Base-by-base conservation (phyloP, 768 basidiomycete genomes). In the Mrakia hoshinonis region DNA sequence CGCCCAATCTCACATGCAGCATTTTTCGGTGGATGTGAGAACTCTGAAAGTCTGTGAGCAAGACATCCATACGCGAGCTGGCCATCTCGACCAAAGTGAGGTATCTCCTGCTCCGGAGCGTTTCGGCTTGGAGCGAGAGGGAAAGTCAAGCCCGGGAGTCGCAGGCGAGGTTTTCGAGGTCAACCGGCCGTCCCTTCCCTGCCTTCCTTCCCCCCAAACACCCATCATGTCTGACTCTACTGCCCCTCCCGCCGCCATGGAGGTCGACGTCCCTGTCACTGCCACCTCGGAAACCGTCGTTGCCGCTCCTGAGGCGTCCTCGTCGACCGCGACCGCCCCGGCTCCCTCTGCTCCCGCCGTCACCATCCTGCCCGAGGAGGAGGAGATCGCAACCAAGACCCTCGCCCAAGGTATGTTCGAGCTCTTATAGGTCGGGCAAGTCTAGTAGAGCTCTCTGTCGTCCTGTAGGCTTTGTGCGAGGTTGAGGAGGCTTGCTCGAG, bases 371-470 rank as follows among this genome's bases (percentile, higher is more conserved):
- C 70, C 70, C 6, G 70, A 66, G 24, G 70, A 71, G 26, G 70
- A 36, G 18, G 52, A 65, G 22, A 12, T 65, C 38, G 70, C 70
- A 22, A 55, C 52, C 12, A 54, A 65, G 61, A 46, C 43, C 47
- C 65, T 71, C n/a, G 70, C 63, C 22, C 70, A 64, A 20, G 70
- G 70, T 71, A 15, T 22, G 69, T 46, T 26, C 48, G 11, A 10
- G 6, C 5, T 68, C 36, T 12, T n/a, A 3, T 31, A 1, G 2
- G 24, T 43, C 6, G n/a, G 20, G 31, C 49, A 18, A 20, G 4
- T 67, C 20, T 18, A 66, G 5, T 29, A 15, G 0, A 3, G 38
- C 6, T 52, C 12, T 61, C 22, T 46, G 20, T 39, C 20, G 15
- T n/a, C n/a, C n/a, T n/a, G n/a, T n/a, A n/a, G n/a, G n/a, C n/a